Evolutionary conservation across 148 eudicot species (phyloP).

Genomic region (Camellia sinensis): DNA sequence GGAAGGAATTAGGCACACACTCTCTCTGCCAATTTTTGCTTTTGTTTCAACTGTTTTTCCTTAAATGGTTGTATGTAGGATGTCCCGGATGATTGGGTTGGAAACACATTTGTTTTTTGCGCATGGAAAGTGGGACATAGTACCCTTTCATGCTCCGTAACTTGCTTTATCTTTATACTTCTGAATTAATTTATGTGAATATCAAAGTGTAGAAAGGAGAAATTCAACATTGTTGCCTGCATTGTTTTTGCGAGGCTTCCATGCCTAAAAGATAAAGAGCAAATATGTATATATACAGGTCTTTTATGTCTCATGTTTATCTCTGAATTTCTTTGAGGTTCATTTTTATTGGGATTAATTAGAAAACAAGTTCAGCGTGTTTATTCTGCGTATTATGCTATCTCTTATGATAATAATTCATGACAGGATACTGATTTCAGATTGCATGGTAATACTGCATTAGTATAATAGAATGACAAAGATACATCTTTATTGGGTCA

Average conservation of each 20-base stretch:
- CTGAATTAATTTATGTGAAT: background rate
- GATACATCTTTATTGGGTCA: background rate
- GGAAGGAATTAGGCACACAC: background rate
- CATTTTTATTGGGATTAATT: background rate
- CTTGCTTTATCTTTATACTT: no score
- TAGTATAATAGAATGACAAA: no score
- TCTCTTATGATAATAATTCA: background rate
- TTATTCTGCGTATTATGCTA: background rate
- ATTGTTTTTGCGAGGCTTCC: background rate
- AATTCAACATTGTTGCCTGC: background rate
- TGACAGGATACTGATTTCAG: background rate
- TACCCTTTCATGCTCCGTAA: no score
- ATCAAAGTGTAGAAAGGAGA: background rate
- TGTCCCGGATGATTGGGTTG: no score
- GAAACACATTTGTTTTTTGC: no score
- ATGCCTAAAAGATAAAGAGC: background rate
- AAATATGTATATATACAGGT: background rate
- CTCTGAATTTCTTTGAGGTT: background rate
- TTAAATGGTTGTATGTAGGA: no score
- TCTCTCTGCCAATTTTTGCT: no score
- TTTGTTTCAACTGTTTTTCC: no score
- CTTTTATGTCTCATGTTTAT: background rate
- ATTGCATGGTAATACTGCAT: background rate
- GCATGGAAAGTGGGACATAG: no score
- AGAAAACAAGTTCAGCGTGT: background rate